phyloP scores from a whole-genome alignment of 768 basidiomycete species.

The Rhodotorula diobovata region DNA sequence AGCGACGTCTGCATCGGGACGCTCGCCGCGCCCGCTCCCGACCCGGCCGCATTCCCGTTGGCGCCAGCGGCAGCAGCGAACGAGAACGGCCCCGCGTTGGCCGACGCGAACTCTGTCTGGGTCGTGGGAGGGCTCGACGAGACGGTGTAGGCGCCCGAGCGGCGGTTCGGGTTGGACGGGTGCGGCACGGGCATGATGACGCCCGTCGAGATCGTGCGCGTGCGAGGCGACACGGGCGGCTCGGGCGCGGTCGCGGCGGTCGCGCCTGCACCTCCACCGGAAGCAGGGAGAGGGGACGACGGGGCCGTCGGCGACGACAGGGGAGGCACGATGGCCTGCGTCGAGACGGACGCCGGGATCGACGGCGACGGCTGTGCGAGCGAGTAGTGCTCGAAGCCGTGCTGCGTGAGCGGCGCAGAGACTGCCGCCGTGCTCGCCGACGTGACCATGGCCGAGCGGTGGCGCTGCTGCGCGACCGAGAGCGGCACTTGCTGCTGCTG shows the following conservation, averaged over 20 bases:
- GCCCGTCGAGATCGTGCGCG: constrained; percentile 21
- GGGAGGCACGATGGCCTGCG: too few species aligned
- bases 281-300: too few species aligned
- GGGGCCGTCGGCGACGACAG: too few species aligned
- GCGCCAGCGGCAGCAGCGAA: background rate
- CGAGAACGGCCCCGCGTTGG: constrained; percentile 37
- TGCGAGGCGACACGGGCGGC: constrained; percentile 15
- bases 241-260: background rate
- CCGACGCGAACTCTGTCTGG: constrained; percentile 27
- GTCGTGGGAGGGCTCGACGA: constrained; percentile 27
- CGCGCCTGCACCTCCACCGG: too few species aligned
- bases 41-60: too few species aligned
- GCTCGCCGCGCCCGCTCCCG: background rate
- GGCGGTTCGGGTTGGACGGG: constrained; percentile 18
- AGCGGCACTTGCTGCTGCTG: too few species aligned
- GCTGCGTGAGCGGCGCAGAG: constrained; percentile 10
- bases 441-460: constrained; percentile 37
- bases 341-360: too few species aligned
- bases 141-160: constrained; percentile 21
- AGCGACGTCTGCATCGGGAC: constrained; percentile 26
- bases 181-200: background rate
- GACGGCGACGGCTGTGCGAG: background rate
- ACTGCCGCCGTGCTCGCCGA: constrained; percentile 2
- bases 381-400: constrained; percentile 28
- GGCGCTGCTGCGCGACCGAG: constrained; percentile 10